Evolutionary conservation across 495 filamentous ascomycete species (phyloP).

Genomic region (Trichoderma parareesei): DNA sequence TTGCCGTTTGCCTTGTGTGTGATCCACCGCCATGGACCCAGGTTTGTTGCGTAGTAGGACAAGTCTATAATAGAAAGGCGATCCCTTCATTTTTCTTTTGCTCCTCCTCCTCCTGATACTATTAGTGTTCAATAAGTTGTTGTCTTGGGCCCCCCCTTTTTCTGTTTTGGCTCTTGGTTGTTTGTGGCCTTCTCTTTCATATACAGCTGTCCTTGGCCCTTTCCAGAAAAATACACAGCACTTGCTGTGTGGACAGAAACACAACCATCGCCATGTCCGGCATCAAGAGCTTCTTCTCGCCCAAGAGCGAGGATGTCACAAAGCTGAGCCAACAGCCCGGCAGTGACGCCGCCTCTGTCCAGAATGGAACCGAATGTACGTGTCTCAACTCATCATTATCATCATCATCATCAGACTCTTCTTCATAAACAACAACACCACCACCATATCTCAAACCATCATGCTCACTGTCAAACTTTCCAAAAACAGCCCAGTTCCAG

Average conservation of each 20-base stretch:
- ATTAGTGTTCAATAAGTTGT: background rate
- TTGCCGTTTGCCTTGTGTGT: background rate
- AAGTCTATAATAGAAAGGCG: background rate
- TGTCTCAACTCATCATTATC: background rate
- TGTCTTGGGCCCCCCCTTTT: background rate
- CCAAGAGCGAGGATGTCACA: background rate
- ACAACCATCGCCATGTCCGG: background rate
- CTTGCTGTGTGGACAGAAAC: background rate
- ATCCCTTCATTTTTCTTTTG: background rate
- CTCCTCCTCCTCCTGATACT: no score
- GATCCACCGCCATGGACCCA: background rate
- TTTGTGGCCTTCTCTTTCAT: no score
- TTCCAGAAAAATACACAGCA: no score
- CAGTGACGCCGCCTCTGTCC: background rate
- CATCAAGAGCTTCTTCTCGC: background rate
- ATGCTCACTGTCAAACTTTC: background rate
- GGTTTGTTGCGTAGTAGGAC: background rate
- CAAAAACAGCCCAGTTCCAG: slow-evolving; percentile 18
- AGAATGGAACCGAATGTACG: background rate
- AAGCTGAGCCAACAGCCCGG: background rate
- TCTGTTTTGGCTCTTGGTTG: background rate
- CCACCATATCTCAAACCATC: background rate
- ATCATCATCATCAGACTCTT: background rate
- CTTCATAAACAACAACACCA: no score
- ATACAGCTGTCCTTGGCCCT: no score